These are phyloP conservation scores for Raffaelea albimanens DNA, from an alignment of 2,329 filamentous ascomycete species.

Conservation along the genomic window DNA sequence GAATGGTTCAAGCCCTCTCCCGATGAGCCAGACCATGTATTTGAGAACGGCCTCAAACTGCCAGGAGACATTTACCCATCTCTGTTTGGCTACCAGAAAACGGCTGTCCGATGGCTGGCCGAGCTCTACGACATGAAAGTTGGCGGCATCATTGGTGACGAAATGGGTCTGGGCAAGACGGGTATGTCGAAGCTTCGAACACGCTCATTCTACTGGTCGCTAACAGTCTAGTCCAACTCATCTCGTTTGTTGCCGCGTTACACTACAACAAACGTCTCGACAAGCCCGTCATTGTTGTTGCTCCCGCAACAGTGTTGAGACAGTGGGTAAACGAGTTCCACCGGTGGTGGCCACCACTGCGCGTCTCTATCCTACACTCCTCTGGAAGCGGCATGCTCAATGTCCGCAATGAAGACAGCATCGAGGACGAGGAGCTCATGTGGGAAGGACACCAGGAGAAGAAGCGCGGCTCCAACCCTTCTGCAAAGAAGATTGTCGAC, in stretches of 20 bases:
- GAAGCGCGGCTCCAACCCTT: conserved; percentile 45
- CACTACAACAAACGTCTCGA: conserved; percentile 83
- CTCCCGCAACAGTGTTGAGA: conserved; percentile 86
- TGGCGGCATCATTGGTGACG: conserved; percentile 90
- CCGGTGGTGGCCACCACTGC: conserved; percentile 96
- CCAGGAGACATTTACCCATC: conserved; percentile 90
- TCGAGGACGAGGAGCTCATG: conserved; percentile 45
- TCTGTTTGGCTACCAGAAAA: conserved; percentile 94
- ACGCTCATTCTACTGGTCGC: conserved; percentile 16
- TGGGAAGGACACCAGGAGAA: conserved; percentile 27
- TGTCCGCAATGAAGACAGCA: conserved; percentile 52
- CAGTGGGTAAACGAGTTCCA: conserved; percentile 99
- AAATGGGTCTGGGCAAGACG: conserved; percentile 98
- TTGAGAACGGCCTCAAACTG: conserved; percentile 68
- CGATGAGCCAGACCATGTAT: conserved; percentile 62
- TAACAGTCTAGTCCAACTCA: conserved; percentile 38
- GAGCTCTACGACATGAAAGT: conserved; percentile 84
- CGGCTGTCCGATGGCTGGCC: conserved; percentile 90
- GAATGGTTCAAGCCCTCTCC: conserved; percentile 87
- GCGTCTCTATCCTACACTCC: conserved; percentile 89
- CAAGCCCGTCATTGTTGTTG: conserved; percentile 83
- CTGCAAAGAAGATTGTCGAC: conserved; percentile 72
- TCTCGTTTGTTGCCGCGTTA: conserved; percentile 76
- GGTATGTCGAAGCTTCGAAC: conserved; percentile 31
- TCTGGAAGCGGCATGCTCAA: conserved; percentile 96